phyloP scores from a whole-genome alignment of 345 rosid species.

The Arabis hirsuta region DNA sequence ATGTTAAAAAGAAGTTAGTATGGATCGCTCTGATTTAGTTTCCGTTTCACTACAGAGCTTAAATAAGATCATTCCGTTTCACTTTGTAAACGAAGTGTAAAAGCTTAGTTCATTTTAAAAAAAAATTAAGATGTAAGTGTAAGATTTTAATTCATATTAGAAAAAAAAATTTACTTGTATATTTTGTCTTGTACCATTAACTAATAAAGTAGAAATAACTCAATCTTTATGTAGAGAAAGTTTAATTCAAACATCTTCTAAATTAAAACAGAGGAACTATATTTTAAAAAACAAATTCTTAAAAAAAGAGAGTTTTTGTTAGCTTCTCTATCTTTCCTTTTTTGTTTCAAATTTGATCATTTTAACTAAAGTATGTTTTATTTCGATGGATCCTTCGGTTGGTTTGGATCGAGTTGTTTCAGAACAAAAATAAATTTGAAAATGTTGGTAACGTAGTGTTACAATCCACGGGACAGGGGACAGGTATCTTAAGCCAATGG shows the following conservation, averaged over 20 bases:
- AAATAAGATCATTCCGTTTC: neutral
- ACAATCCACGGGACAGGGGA: constrained; percentile 56
- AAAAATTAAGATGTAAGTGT: too few relatives aligned
- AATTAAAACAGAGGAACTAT: neutral
- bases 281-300: too few relatives aligned
- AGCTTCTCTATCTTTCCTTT: too few relatives aligned
- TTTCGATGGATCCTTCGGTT: neutral
- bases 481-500: constrained; percentile 65
- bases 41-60: neutral
- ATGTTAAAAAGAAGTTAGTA: neutral
- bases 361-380: neutral
- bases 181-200: neutral
- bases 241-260: neutral
- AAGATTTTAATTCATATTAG: neutral
- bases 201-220: too few relatives aligned
- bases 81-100: too few relatives aligned
- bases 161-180: neutral
- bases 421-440: neutral
- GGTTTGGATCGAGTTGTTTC: too few relatives aligned
- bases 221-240: neutral
- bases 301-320: too few relatives aligned
- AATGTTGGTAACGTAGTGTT: constrained; percentile 6
- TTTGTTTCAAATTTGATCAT: neutral
- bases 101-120: too few relatives aligned
- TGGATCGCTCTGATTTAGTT: neutral